Percentiles rank a stretch among this genome's conserved stretches.
These are phyloP conservation scores for Lachancea waltii DNA, from an alignment of 805 yeast species.

Conservation along the genomic window DNA sequence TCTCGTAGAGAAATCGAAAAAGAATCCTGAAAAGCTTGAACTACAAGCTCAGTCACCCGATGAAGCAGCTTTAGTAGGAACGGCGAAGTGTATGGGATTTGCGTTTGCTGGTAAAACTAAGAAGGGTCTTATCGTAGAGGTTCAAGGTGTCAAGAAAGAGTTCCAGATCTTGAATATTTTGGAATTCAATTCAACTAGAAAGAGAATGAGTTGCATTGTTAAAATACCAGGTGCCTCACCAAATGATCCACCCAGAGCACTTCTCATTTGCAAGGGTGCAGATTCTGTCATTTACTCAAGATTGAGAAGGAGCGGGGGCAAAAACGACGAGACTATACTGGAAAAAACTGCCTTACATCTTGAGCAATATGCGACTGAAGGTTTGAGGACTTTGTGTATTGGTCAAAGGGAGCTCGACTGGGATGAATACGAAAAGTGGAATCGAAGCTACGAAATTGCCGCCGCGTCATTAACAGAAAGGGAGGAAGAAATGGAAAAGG, in stretches of 20 bases:
- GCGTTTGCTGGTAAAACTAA: constrained; percentile 60
- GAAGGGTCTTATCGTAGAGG: constrained; percentile 57
- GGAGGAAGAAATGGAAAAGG: constrained; percentile 66
- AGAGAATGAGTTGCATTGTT: constrained; percentile 79
- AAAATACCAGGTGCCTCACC: constrained; percentile 50
- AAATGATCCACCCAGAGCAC: constrained; percentile 48
- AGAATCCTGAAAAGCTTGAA: constrained; percentile 47
- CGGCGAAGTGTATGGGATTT: constrained; percentile 75
- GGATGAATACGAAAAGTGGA: constrained; percentile 60
- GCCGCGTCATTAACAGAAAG: constrained; percentile 57
- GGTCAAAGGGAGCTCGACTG: constrained; percentile 63
- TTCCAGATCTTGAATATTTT: constrained; percentile 63
- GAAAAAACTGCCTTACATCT: constrained; percentile 64
- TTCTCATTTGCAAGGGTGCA: constrained; percentile 78
- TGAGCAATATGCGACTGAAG: constrained; percentile 77
- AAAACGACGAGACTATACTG: constrained; percentile 42
- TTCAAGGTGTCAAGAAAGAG: constrained; percentile 65
- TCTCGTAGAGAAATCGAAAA: constrained; percentile 58
- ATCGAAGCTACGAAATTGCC: constrained; percentile 53
- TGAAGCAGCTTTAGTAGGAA: constrained; percentile 78
- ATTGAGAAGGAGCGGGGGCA: constrained; percentile 36
- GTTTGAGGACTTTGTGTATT: constrained; percentile 74
- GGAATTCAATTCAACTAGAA: constrained; percentile 79
- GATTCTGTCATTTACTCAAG: constrained; percentile 73
- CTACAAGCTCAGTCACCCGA: constrained; percentile 81